Conservation (phyloP, 352 stramenopile genomes). For the Thalassiosira hispida region DNA sequence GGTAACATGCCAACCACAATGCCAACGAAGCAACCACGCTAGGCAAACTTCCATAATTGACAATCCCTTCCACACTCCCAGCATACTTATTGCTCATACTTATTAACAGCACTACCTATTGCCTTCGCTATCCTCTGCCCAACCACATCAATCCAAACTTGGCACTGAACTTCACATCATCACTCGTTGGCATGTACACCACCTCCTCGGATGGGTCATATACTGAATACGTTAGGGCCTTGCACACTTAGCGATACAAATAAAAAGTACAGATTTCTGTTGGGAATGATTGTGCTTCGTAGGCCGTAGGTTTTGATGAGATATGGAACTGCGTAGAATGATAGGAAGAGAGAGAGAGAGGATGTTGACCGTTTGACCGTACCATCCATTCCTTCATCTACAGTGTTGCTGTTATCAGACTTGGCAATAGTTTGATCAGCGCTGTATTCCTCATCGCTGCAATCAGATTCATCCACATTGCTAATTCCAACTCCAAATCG, state of each 20-base stretch:
- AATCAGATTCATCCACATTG: slow-evolving; percentile 25
- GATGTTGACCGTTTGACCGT: slow-evolving; percentile 86
- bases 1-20: slow-evolving; percentile 75
- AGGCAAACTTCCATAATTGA: slow-evolving; percentile 72
- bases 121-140: too few relatives aligned
- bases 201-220: too few relatives aligned
- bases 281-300: slow-evolving; percentile 83
- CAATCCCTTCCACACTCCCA: slow-evolving; percentile 68
- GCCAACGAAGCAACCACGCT: slow-evolving; percentile 70
- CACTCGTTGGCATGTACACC: slow-evolving; percentile 85
- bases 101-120: slow-evolving; percentile 61
- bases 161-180: slow-evolving; percentile 85
- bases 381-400: slow-evolving; percentile 70
- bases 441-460: not conserved
- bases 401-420: too few relatives aligned
- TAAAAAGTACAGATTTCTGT: slow-evolving; percentile 81
- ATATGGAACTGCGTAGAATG: slow-evolving; percentile 81
- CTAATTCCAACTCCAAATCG: slow-evolving; percentile 61
- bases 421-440: too few relatives aligned
- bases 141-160: slow-evolving; percentile 60
- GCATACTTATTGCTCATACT: slow-evolving; percentile 78
- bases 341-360: slow-evolving; percentile 84
- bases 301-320: slow-evolving; percentile 84
- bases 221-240: slow-evolving; percentile 87
- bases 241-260: slow-evolving; percentile 80